Conservation (phyloP, 1,284 basidiomycete genomes). For the Fomitopsis pinicola region DNA sequence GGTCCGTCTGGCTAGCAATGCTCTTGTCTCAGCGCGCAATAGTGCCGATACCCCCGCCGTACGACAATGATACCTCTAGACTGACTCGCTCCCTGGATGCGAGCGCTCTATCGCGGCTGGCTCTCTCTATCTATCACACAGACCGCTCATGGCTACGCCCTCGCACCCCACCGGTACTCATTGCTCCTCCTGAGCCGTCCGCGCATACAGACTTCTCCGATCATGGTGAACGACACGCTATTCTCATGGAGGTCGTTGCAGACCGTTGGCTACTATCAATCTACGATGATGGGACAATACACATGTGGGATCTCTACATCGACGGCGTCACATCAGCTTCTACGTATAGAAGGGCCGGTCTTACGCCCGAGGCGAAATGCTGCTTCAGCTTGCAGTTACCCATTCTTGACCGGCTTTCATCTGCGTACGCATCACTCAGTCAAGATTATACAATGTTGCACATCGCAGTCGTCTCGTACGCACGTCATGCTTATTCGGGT, state of each 20-base stretch:
- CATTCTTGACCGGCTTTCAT: constrained; percentile 19
- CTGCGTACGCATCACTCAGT: constrained; percentile 27
- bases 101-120: constrained; percentile 10
- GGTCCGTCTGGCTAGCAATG: constrained; percentile 17
- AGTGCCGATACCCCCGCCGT: constrained; percentile 14
- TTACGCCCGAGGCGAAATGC: not conserved
- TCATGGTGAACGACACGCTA: constrained; percentile 16
- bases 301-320: constrained; percentile 25
- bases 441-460: constrained; percentile 10
- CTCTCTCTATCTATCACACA: constrained; percentile 11
- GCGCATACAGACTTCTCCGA: not conserved
- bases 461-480: constrained; percentile 16
- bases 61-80: not conserved
- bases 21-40: constrained; percentile 7
- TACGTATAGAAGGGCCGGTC: constrained; percentile 1
- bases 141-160: constrained; percentile 15
- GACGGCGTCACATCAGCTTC: constrained; percentile 8
- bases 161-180: constrained; percentile 1
- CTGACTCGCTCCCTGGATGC: constrained; percentile 5
- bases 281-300: constrained; percentile 21
- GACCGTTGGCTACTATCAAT: constrained; percentile 25
- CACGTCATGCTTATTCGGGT: not conserved
- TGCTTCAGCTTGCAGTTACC: constrained; percentile 1
- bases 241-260: constrained; percentile 19
- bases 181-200: not conserved